Evolutionary conservation across 2,329 filamentous ascomycete genomes (phyloP), one percentile per base, ranked within the genome.

Genomic region (Decorospora gaudefroyi): DNA sequence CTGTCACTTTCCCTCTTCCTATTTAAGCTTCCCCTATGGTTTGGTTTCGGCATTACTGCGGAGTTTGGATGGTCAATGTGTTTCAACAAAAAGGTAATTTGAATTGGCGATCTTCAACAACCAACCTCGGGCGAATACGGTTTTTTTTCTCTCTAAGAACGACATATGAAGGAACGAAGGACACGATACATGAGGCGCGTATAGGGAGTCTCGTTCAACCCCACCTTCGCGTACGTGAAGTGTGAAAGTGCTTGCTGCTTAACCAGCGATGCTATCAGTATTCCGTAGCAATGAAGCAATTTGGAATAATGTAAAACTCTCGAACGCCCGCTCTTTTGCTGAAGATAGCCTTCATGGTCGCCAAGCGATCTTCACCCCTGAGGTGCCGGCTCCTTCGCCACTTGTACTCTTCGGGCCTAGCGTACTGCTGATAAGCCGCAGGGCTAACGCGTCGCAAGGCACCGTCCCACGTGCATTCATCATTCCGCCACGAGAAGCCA

Each of bases 1-100:
- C 88, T 69, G 81, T 80, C 70, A 83, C 82, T 59, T 99, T 96
- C 87, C 93, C 93, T 67, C 87, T 99, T 52, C 93, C 93, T 49
- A 85, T 95, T 55, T 81, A 78, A 57, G 38, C 19, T 34, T 35
- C 11, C 25, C 29, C 31, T 21, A 34, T n/a, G 40, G 33, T 42
- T 31, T 30, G 37, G 46, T 38, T 51, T 51, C 48, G 47, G n/a
- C n/a, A n/a, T n/a, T 61, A 51, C 19, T 21, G 33, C 29, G 57
- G 57, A 47, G 55, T 55, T 52, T 44, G n/a, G 26, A 11, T 31
- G 29, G 23, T 35, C 34, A 29, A 12, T 31, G 41, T 42, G 34
- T 51, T 62, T 62, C 59, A 62, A 61, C 59, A 62, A 62, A 62
- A 58, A 42, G 25, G 35, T 40, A 22, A 53, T 47, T 32, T 22